Conservation (phyloP, 495 filamentous ascomycete species). For the Talaromyces thailandensis region DNA sequence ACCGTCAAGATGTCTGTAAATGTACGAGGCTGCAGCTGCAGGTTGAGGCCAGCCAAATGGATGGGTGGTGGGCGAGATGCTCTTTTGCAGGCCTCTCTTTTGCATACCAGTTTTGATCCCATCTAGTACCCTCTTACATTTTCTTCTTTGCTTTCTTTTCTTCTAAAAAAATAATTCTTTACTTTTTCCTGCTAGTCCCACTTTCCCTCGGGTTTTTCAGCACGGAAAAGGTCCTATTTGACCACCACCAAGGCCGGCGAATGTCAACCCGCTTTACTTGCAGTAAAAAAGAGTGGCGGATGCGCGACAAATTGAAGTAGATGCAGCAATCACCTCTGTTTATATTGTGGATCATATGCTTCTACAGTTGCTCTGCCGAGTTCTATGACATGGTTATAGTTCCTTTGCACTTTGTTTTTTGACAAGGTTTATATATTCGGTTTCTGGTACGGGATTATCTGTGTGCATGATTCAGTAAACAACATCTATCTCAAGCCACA, state of each 20-base stretch:
- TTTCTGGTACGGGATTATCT: not conserved
- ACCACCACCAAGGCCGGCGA: not conserved
- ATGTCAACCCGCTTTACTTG: not conserved
- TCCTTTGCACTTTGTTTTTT: not conserved
- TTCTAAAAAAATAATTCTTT: not conserved
- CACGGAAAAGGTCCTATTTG: slow-evolving; percentile 2
- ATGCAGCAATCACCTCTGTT: not conserved
- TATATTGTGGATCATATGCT: not conserved
- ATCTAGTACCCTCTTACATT: not conserved
- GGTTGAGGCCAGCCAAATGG: not conserved
- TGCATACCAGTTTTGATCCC: not conserved
- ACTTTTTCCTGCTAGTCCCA: not conserved
- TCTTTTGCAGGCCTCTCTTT: not conserved
- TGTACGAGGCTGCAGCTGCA: slow-evolving; percentile 1
- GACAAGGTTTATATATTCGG: not conserved
- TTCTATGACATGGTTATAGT: not conserved
- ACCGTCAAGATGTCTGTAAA: not conserved
- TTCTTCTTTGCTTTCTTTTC: not conserved
- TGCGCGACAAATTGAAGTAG: not conserved
- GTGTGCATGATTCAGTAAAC: not conserved
- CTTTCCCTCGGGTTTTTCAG: slow-evolving; percentile 2
- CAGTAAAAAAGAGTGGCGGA: not conserved
- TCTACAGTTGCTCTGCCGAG: not conserved
- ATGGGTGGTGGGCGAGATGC: not conserved
- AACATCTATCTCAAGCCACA: not conserved